Evolutionary conservation across 768 basidiomycete species (phyloP).

Genomic region (Galerina sulciceps): DNA sequence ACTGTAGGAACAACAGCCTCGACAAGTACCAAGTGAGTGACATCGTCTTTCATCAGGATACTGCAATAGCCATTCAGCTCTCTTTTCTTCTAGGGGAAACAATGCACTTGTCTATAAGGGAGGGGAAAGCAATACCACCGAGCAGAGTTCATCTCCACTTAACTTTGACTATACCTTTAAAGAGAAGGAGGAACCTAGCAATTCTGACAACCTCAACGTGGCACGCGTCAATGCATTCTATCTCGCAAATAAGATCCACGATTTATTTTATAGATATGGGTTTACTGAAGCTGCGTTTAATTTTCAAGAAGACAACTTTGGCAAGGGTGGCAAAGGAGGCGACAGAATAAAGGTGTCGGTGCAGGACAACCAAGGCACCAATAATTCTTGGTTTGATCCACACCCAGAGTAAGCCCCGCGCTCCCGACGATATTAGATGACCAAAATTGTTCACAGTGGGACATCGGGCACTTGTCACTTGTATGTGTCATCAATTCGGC

Average conservation of each 20-base stretch:
- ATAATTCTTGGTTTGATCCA: constrained; percentile 47
- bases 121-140: constrained; percentile 22
- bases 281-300: constrained; percentile 53
- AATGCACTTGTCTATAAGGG: constrained; percentile 37
- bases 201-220: constrained; percentile 48
- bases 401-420: constrained; percentile 13
- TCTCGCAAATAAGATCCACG: constrained; percentile 62
- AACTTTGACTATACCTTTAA: constrained; percentile 43
- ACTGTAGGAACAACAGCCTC: constrained; percentile 18
- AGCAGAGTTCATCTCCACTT: constrained; percentile 39
- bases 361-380: constrained; percentile 49
- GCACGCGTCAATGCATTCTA: constrained; percentile 61
- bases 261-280: constrained; percentile 45
- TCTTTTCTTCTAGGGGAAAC: constrained; percentile 24
- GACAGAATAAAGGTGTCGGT: constrained; percentile 59
- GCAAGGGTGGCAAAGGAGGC: constrained; percentile 48
- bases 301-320: constrained; percentile 63
- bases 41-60: not conserved
- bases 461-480: constrained; percentile 24
- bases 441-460: constrained; percentile 13
- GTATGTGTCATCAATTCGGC: constrained; percentile 1
- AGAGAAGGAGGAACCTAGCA: constrained; percentile 37
- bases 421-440: not conserved
- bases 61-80: not conserved
- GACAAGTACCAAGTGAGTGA: not conserved